phyloP scores from a whole-genome alignment of 345 rosid species.

The Odontarrhena argentea region DNA sequence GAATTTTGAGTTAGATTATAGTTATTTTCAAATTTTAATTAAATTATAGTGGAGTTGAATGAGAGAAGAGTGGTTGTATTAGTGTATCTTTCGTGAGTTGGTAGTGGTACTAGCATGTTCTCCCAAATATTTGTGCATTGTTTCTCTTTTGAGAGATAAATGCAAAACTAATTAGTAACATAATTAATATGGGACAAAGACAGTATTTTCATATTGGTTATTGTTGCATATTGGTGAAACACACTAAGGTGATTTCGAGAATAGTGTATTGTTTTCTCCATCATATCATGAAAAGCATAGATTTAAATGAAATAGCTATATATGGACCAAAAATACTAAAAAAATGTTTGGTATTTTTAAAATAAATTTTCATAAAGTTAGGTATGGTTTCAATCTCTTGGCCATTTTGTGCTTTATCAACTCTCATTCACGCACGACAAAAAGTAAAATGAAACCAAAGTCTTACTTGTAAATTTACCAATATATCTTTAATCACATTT shows the following conservation, averaged over 20 bases:
- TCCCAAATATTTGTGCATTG: neutral
- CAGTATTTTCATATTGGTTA: neutral
- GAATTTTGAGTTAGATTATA: too few species aligned
- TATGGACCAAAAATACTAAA: neutral
- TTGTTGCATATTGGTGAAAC: neutral
- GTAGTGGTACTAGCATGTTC: conserved; percentile 4
- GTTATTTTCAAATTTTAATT: neutral
- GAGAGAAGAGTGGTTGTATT: conserved; percentile 1
- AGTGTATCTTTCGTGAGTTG: conserved; percentile 3
- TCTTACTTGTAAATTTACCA: conserved; percentile 17
- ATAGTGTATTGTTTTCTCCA: neutral
- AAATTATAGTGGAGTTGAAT: conserved; percentile 1
- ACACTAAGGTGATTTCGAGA: neutral
- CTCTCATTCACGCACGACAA: neutral
- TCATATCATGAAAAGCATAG: neutral
- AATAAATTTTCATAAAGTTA: neutral
- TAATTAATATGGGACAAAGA: neutral
- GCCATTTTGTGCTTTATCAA: neutral
- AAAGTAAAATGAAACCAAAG: conserved; percentile 13
- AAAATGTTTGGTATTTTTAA: conserved; percentile 3
- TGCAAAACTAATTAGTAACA: neutral
- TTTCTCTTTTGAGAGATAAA: neutral
- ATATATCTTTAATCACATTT: neutral
- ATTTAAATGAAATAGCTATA: conserved; percentile 5
- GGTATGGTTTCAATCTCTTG: conserved; percentile 4